Evolutionary conservation across 345 rosid genomes (phyloP), one percentile per base, ranked within the genome.

Genomic region (Gynandropsis gynandra): DNA sequence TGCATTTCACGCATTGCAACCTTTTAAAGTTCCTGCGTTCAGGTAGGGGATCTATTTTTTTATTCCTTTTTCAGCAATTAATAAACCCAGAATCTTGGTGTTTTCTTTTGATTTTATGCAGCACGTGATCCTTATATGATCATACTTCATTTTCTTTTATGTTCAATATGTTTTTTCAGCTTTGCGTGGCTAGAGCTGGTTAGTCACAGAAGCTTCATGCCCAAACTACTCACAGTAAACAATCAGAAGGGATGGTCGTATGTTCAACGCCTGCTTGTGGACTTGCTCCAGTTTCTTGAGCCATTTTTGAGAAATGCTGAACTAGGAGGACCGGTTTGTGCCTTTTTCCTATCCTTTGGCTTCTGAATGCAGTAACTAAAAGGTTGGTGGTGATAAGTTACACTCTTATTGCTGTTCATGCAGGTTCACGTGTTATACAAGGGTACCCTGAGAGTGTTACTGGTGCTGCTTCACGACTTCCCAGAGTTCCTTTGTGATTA

Each of bases 161-260:
- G 59, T 16, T 50, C 27, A 53, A 65, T 39, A 54, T 31, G 34
- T 10, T 52, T 67, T 38, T 73, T 10, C 83, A 92, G 98, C 79
- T 88, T 80, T 81, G 98, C 88, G 31, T 92, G 98, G 97, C 86
- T 92, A 32, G 95, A 88, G 72, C 72, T 92, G 71, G 89, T 88
- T 38, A 85, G 97, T 62, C 97, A 92, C 65, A 78, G 97, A 74
- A 85, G 89, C 73, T 92, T 92, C 74, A 76, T 92, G 98, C 99
- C 99, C 12, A 92, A 88, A 70, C 63, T 92, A 62, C 95, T 92
- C 31, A 78, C 76, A 4, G 83, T 80, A 58, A 81, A 83, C 72
- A 78, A 71, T 40, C 99, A 81, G 68, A 92, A 85, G 73, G 95
- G 99, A 36, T 92, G 99, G 99, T 86, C 94, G 35, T 80, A 70